Conservation (phyloP, 305 asterid genomes). For the Fraxinus albicans region DNA sequence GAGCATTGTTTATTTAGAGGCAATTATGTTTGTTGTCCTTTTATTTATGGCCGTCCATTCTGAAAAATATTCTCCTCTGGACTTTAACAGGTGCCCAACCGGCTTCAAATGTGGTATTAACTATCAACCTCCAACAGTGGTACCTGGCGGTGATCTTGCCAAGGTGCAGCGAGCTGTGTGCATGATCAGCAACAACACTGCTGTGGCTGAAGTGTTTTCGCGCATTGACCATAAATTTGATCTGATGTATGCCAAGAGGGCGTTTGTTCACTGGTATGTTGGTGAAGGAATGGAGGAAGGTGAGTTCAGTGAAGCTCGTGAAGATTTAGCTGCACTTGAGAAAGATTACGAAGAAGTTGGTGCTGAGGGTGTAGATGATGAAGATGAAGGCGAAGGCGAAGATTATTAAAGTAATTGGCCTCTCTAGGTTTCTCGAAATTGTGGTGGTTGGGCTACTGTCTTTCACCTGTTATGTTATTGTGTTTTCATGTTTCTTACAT, state of each 20-base stretch:
- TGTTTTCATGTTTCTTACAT: constrained; percentile 9
- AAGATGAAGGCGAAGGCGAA: constrained; percentile 43
- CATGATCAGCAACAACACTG: constrained; percentile 62
- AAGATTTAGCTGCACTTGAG: not conserved
- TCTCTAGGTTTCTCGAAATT: not conserved
- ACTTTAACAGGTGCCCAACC: constrained; percentile 49
- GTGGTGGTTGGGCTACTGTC: constrained; percentile 8
- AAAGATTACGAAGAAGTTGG: constrained; percentile 46
- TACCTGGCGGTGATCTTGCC: constrained; percentile 57
- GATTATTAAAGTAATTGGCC: constrained; percentile 34
- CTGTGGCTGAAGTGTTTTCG: constrained; percentile 56
- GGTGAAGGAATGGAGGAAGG: constrained; percentile 66
- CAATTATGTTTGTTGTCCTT: not conserved
- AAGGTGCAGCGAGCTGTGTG: constrained; percentile 59
- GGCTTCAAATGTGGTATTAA: constrained; percentile 58
- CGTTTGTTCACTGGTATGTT: constrained; percentile 57
- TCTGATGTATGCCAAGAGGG: constrained; percentile 57
- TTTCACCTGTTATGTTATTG: constrained; percentile 15
- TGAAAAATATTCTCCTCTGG: not conserved
- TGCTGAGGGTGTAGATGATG: constrained; percentile 52
- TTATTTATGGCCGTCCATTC: not conserved
- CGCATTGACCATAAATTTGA: constrained; percentile 58
- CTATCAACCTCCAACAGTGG: constrained; percentile 54
- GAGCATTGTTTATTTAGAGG: not conserved
- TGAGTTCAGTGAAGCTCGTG: not conserved